Base-by-base conservation (phyloP, 768 basidiomycete genomes). In the Suillus luteus region DNA sequence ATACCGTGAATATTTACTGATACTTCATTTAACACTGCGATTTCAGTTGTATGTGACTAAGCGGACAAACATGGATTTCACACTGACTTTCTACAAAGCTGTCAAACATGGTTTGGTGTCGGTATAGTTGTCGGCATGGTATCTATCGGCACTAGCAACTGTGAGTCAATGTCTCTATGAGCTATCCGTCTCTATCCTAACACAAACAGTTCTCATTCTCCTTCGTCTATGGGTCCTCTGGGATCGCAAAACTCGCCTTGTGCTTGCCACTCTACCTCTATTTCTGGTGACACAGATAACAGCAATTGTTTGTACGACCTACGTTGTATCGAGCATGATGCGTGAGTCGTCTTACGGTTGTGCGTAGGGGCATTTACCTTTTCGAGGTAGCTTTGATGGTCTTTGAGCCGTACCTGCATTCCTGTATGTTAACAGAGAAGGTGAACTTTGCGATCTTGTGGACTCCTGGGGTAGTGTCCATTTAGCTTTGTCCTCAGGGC, bases 161-260 rank as follows among this genome's bases (percentile, higher is more conserved):
- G 80, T 79, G 57, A 67, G 73, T 1, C n/a, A 7, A 33, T 19
- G n/a, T 2, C 7, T 37, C 54, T n/a, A 54, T 58, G 52, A 38
- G 9, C 15, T 24, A 22, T 24, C 22, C 15, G 33, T 59, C 43
- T 48, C 33, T 11, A 15, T 67, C 46, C 64, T 19, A 11, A n/a
- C 46, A 14, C 2, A 55, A 24, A 57, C 38, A 80, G 80, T 80
- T 63, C 71, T 80, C 24, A 69, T 81, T 12, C 66, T 81, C 41
- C 68, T 80, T n/a, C 75, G 77, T 2, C 35, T 80, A 9, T 81
- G 80, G 80, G 67, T 76, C 27, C 65, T 79, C 6, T 80, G 79
- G 69, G 73, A 71, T 44, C 70, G 73, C 12, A 43, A 38, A 1
- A 70, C 66, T n/a, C 62, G 64, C 5, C 52, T 80, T 31, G 69